Percentiles rank a stretch among this genome's conserved stretches.
phyloP scores from a whole-genome alignment of 2,329 filamentous ascomycete species.

The Colletotrichum acutatum region DNA sequence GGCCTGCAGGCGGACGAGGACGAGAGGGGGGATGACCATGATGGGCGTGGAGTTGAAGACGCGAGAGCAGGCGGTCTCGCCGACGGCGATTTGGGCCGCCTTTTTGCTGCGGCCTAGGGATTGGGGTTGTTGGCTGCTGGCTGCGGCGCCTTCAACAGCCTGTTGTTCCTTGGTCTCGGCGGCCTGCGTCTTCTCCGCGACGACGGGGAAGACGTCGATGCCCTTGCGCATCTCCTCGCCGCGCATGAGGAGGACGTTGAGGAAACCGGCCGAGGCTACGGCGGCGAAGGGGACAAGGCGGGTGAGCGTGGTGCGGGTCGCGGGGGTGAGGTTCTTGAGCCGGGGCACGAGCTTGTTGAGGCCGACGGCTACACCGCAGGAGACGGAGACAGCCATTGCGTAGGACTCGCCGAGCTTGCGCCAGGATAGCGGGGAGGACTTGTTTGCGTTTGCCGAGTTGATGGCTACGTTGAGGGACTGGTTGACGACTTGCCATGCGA shows the following conservation, averaged over 20 bases:
- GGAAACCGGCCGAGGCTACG: conserved; percentile 87
- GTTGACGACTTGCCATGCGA: conserved; percentile 95
- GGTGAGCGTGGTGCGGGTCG: conserved; percentile 79
- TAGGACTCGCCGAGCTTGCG: conserved; percentile 89
- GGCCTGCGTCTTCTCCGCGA: conserved; percentile 70
- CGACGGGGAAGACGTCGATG: conserved; percentile 90
- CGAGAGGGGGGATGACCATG: conserved; percentile 93
- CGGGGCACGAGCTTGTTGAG: conserved; percentile 91
- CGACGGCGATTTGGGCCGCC: conserved; percentile 89
- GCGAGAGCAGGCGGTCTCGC: conserved; percentile 90
- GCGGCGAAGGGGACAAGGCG: conserved; percentile 97
- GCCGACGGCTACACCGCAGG: conserved; percentile 91
- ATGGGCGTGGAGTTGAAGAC: conserved; percentile 96
- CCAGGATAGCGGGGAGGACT: conserved; percentile 87
- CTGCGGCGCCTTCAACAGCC: conserved; percentile 69
- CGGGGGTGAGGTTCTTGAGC: conserved; percentile 79
- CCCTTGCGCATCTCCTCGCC: conserved; percentile 93
- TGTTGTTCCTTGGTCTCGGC: conserved; percentile 63
- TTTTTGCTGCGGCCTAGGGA: conserved; percentile 88
- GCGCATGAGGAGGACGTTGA: conserved; percentile 98
- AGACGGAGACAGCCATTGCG: conserved; percentile 89
- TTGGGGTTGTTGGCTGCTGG: conserved; percentile 52
- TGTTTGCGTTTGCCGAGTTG: conserved; percentile 98
- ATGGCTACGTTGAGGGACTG: conserved; percentile 98
- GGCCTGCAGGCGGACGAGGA: conserved; percentile 86